phyloP scores from a whole-genome alignment of 2,329 filamentous ascomycete genomes.

The Ophiosphaerella korrae region DNA sequence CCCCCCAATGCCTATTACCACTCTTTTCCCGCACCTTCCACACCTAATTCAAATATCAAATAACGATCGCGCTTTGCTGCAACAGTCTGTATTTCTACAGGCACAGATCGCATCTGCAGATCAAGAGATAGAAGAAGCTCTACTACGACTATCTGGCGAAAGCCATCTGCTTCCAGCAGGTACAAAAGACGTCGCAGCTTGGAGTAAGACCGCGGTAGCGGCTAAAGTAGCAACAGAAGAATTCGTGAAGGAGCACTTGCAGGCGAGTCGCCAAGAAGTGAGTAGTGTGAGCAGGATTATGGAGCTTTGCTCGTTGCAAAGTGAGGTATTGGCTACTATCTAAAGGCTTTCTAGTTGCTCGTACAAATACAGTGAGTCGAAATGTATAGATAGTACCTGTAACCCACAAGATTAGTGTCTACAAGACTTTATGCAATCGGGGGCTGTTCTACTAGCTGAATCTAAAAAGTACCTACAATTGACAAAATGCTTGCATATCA shows the following conservation, averaged over 20 bases:
- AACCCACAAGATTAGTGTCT: too few relatives aligned
- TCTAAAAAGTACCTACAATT: too few relatives aligned
- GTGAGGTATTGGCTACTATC: slow-evolving; percentile 19
- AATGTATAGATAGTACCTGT: too few relatives aligned
- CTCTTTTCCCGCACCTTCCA: slow-evolving; percentile 38
- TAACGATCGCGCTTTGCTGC: slow-evolving; percentile 39
- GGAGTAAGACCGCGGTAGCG: slow-evolving; percentile 31
- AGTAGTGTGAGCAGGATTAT: slow-evolving; percentile 30
- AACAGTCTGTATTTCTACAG: slow-evolving; percentile 43
- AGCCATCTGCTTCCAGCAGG: slow-evolving; percentile 46
- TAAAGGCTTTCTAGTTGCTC: too few relatives aligned
- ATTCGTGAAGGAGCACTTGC: slow-evolving; percentile 24
- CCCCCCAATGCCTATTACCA: slow-evolving; percentile 19
- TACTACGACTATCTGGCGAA: slow-evolving; percentile 45
- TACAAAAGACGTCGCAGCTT: slow-evolving; percentile 29
- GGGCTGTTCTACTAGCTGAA: too few relatives aligned
- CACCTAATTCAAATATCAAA: slow-evolving; percentile 29
- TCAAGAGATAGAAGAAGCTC: slow-evolving; percentile 32
- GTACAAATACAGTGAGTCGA: too few relatives aligned
- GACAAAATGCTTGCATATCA: too few relatives aligned
- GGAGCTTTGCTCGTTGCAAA: slow-evolving; percentile 37
- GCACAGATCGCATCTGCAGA: slow-evolving; percentile 37
- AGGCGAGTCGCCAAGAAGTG: slow-evolving; percentile 30
- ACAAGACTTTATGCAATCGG: too few relatives aligned
- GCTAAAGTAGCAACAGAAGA: slow-evolving; percentile 24